Evolutionary conservation across 257 asterid genomes (phyloP).

Genomic region (Nicotiana tomentosiformis): DNA sequence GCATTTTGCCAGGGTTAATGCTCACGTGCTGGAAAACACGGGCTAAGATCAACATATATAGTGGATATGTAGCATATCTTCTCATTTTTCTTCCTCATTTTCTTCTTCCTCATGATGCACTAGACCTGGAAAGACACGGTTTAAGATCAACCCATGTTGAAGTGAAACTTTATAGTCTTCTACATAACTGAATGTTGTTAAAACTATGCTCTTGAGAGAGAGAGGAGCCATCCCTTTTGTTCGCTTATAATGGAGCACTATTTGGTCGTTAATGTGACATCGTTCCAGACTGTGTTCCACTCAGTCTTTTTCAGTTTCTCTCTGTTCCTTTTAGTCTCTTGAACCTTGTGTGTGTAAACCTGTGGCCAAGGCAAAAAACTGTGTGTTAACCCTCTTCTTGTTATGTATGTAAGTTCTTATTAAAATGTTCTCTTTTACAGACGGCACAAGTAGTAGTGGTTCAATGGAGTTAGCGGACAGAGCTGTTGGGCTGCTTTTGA

Average conservation of each 20-base stretch:
- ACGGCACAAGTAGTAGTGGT: not conserved
- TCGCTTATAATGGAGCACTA: not conserved
- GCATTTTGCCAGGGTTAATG: not conserved
- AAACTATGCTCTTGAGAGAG: too few species aligned
- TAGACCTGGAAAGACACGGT: not conserved
- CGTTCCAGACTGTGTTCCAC: not conserved
- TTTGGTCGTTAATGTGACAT: not conserved
- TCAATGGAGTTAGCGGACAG: conserved; percentile 74
- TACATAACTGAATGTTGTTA: too few species aligned
- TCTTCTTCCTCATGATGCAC: too few species aligned
- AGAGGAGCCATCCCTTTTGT: too few species aligned
- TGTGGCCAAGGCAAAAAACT: not conserved
- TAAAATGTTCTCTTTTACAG: not conserved
- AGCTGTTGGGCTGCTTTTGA: conserved; percentile 66
- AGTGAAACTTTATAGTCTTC: not conserved
- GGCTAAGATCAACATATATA: not conserved
- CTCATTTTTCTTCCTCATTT: too few species aligned
- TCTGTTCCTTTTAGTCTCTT: not conserved
- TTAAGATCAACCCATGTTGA: not conserved
- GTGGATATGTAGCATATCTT: too few species aligned
- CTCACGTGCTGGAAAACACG: not conserved
- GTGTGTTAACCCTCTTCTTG: not conserved
- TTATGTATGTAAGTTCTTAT: not conserved
- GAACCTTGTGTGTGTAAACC: not conserved
- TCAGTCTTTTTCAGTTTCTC: not conserved